Evolutionary conservation across 371 early-diverging fungal genomes (phyloP).

Genomic region (Fennellomyces sp.): DNA sequence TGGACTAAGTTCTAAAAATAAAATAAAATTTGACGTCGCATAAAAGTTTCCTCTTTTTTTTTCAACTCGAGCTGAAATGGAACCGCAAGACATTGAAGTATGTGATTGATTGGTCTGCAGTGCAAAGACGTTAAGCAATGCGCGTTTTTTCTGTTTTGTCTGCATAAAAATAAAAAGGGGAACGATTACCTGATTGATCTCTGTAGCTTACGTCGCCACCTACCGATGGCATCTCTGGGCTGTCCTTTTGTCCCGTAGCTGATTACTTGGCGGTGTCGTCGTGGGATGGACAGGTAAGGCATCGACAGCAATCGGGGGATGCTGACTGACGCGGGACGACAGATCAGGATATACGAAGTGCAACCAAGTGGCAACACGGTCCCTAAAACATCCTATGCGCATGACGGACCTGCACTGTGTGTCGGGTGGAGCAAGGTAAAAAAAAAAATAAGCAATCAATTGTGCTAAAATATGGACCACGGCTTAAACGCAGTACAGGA

Average conservation of each 20-base stretch:
- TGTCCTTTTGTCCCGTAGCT: slow-evolving; percentile 70
- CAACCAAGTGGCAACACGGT: slow-evolving; percentile 70
- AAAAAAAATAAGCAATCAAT: neutral
- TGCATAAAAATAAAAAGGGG: no score
- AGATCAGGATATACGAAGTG: slow-evolving; percentile 93
- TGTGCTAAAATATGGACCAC: neutral
- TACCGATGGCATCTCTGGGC: slow-evolving; percentile 74
- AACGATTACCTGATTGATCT: slow-evolving; percentile 3
- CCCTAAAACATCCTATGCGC: slow-evolving; percentile 80
- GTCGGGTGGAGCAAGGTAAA: slow-evolving; percentile 87
- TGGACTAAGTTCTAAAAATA: slow-evolving; percentile 22
- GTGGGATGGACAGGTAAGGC: slow-evolving; percentile 87
- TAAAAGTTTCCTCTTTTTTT: neutral
- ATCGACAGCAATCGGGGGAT: no score
- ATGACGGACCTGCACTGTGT: slow-evolving; percentile 86
- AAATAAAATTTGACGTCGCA: neutral
- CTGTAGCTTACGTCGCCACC: slow-evolving; percentile 64
- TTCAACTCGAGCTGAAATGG: neutral
- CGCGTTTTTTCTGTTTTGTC: slow-evolving; percentile 3
- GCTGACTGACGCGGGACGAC: no score
- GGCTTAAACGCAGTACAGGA: slow-evolving; percentile 77
- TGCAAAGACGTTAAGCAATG: no score
- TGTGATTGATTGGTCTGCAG: no score
- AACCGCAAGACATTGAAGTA: no score
- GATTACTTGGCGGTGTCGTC: slow-evolving; percentile 83